Evolutionary conservation across 2,329 filamentous ascomycete genomes (phyloP).

Genomic region (Zopfia rhizophila): DNA sequence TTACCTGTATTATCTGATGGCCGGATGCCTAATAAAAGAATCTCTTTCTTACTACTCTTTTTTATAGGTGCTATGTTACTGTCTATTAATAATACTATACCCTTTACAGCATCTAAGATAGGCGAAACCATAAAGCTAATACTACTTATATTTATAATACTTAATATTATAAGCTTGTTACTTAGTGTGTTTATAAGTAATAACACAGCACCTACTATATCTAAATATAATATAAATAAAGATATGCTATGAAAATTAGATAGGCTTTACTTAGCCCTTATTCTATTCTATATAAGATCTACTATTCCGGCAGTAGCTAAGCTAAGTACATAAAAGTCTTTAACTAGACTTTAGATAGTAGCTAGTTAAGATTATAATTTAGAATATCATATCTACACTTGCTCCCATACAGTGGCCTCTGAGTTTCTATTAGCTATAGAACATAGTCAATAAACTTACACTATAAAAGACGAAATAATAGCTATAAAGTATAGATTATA

Average conservation of each 20-base stretch:
- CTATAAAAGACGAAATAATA: slow-evolving; percentile 12
- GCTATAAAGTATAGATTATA: slow-evolving; percentile 14
- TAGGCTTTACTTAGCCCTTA: slow-evolving; percentile 13
- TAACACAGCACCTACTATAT: slow-evolving; percentile 3
- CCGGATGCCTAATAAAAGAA: slow-evolving; percentile 3
- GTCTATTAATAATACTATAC: no score
- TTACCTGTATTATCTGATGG: slow-evolving; percentile 3
- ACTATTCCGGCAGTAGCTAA: no score
- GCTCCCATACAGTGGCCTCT: slow-evolving; percentile 11
- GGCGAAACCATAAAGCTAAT: no score
- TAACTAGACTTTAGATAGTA: slow-evolving; percentile 6
- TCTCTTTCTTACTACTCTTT: slow-evolving; percentile 12
- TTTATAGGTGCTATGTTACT: no score
- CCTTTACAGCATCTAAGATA: no score
- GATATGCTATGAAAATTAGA: slow-evolving; percentile 10
- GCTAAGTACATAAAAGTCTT: slow-evolving; percentile 7
- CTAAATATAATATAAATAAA: neutral
- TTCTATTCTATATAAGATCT: slow-evolving; percentile 6
- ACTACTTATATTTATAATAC: no score
- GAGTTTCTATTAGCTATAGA: slow-evolving; percentile 21
- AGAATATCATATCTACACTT: slow-evolving; percentile 15
- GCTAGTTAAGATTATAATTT: slow-evolving; percentile 1
- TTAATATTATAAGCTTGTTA: no score
- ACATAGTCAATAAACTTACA: slow-evolving; percentile 12
- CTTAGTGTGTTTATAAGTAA: no score